Evolutionary conservation across 257 asterid species (phyloP).

Genomic region (Gentiana macrophylla): DNA sequence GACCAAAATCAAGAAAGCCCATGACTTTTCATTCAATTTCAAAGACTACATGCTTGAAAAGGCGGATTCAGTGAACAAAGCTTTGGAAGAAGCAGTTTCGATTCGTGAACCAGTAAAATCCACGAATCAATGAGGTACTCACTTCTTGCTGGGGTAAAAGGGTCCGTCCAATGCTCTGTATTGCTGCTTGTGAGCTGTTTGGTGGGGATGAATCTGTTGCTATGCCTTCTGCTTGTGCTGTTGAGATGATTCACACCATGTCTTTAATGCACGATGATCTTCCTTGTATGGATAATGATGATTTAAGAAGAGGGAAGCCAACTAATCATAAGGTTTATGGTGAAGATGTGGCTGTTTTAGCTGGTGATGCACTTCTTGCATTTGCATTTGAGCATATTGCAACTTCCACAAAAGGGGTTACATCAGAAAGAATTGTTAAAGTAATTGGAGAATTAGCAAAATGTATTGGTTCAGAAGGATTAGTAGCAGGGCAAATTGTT

Average conservation of each 20-base stretch:
- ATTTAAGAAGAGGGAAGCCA: constrained; percentile 27
- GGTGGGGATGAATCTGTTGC: constrained; percentile 26
- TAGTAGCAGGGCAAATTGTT: constrained; percentile 33
- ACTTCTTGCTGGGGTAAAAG: constrained; percentile 31
- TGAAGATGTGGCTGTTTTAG: constrained; percentile 16
- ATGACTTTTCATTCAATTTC: constrained; percentile 13
- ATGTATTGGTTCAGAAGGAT: constrained; percentile 24
- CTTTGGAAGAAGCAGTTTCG: constrained; percentile 27
- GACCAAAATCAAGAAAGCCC: too few relatives aligned
- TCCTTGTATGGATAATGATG: constrained; percentile 40
- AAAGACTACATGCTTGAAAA: constrained; percentile 21
- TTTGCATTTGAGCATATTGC: constrained; percentile 35
- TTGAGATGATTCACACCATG: constrained; percentile 37
- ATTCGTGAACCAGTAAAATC: constrained; percentile 17
- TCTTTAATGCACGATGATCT: constrained; percentile 33
- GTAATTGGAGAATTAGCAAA: constrained; percentile 26
- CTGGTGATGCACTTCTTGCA: constrained; percentile 21
- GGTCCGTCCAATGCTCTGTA: constrained; percentile 32
- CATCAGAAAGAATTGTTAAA: constrained; percentile 16
- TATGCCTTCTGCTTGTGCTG: constrained; percentile 34
- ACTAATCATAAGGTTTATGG: constrained; percentile 28
- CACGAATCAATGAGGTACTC: constrained; percentile 32
- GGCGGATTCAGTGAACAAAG: constrained; percentile 14
- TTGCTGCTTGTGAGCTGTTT: constrained; percentile 30
- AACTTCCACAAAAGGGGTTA: constrained; percentile 19